These are phyloP conservation scores for Sclerotinia sclerotiorum DNA, from an alignment of 2,329 filamentous ascomycete species.

Conservation along the genomic window DNA sequence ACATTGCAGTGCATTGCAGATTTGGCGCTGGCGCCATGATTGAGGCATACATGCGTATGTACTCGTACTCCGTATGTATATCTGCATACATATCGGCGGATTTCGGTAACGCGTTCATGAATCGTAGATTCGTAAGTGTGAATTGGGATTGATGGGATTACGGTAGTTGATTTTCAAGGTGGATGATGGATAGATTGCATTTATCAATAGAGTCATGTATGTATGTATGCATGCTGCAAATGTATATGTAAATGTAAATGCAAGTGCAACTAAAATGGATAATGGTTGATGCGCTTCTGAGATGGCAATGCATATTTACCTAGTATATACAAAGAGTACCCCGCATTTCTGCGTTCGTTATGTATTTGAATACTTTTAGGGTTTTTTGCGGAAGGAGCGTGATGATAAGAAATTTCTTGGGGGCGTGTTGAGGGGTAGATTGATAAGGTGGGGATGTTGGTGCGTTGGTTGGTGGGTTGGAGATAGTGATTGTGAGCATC, in stretches of 20 bases:
- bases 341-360: slow-evolving; percentile 11
- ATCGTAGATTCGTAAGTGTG: too few species aligned
- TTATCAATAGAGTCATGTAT: not conserved
- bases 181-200: not conserved
- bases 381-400: not conserved
- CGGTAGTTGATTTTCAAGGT: too few species aligned
- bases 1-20: too few species aligned
- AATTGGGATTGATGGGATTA: too few species aligned
- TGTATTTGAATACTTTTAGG: not conserved
- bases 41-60: too few species aligned
- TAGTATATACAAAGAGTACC: not conserved
- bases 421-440: not conserved
- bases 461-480: not conserved
- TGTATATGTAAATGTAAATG: not conserved
- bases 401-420: not conserved
- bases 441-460: not conserved
- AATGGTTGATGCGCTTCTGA: not conserved
- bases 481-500: too few species aligned
- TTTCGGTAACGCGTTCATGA: too few species aligned
- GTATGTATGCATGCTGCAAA: not conserved
- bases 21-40: too few species aligned
- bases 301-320: slow-evolving; percentile 1
- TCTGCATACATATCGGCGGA: too few species aligned
- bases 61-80: too few species aligned
- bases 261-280: not conserved